Evolutionary conservation across 495 filamentous ascomycete genomes (phyloP).

Genomic region (Neohortaea acidophila): DNA sequence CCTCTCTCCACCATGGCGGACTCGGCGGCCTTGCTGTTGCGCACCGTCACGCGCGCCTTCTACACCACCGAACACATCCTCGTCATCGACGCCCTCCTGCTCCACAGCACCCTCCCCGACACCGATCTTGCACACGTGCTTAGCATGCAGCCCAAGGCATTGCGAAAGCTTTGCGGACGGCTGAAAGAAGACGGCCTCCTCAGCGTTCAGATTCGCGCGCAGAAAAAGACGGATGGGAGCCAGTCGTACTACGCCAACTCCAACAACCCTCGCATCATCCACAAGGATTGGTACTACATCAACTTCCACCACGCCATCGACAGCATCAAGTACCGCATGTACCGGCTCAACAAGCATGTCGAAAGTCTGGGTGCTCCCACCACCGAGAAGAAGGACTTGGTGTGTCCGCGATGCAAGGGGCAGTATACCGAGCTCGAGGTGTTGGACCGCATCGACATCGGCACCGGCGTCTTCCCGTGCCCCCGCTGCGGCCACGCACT

Average conservation of each 20-base stretch:
- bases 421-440: slow-evolving; percentile 83
- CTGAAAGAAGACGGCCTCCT: slow-evolving; percentile 77
- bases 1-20: slow-evolving; percentile 43
- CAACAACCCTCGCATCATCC: slow-evolving; percentile 10
- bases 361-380: slow-evolving; percentile 64
- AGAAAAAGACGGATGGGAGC: slow-evolving; percentile 11
- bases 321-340: slow-evolving; percentile 88
- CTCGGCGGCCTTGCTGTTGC: slow-evolving; percentile 72
- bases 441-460: slow-evolving; percentile 46
- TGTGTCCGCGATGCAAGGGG: slow-evolving; percentile 60
- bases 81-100: slow-evolving; percentile 79
- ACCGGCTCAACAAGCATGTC: slow-evolving; percentile 66
- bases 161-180: slow-evolving; percentile 71
- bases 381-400: slow-evolving; percentile 79
- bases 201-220: slow-evolving; percentile 42
- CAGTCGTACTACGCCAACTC: slow-evolving; percentile 3
- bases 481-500: slow-evolving; percentile 63
- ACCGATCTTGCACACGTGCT: slow-evolving; percentile 76
- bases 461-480: slow-evolving; percentile 59
- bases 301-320: slow-evolving; percentile 89
- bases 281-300: slow-evolving; percentile 80
- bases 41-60: slow-evolving; percentile 80
- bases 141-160: slow-evolving; percentile 62
- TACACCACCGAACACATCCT: slow-evolving; percentile 80
- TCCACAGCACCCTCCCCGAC: slow-evolving; percentile 76